Conservation (phyloP, 352 stramenopile genomes). For the Phytophthora pluvialis region DNA sequence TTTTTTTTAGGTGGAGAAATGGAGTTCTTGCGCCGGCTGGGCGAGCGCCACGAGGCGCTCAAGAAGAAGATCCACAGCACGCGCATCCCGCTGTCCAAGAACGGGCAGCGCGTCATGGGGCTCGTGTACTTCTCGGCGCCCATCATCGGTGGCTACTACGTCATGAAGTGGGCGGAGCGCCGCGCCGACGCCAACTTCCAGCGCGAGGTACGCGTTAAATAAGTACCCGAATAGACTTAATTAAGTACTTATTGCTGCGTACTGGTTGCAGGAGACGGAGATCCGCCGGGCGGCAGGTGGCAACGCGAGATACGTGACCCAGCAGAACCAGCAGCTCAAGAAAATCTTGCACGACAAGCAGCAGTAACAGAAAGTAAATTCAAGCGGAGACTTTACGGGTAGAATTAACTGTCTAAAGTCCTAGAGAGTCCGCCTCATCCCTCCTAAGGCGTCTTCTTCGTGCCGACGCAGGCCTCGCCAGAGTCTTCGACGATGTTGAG, state of each 20-base stretch:
- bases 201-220: constrained; percentile 51
- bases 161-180: constrained; percentile 92
- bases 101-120: constrained; percentile 85
- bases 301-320: constrained; percentile 55
- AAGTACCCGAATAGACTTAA: neutral
- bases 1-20: constrained; percentile 42
- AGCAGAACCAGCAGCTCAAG: constrained; percentile 77
- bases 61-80: constrained; percentile 94
- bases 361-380: constrained; percentile 12
- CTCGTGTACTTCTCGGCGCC: constrained; percentile 92
- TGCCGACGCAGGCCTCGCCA: neutral
- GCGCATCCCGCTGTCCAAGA: constrained; percentile 90
- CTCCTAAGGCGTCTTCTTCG: neutral
- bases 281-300: constrained; percentile 63
- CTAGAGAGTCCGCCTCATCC: neutral
- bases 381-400: neutral
- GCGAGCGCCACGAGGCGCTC: constrained; percentile 84
- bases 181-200: constrained; percentile 79
- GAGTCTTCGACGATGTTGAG: constrained; percentile 1
- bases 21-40: constrained; percentile 77
- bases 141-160: constrained; percentile 88
- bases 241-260: neutral
- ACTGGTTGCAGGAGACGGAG: constrained; percentile 55
- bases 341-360: constrained; percentile 55
- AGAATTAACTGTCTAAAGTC: no score